phyloP scores from a whole-genome alignment of 495 filamentous ascomycete species.

The Lophium mytilinum region DNA sequence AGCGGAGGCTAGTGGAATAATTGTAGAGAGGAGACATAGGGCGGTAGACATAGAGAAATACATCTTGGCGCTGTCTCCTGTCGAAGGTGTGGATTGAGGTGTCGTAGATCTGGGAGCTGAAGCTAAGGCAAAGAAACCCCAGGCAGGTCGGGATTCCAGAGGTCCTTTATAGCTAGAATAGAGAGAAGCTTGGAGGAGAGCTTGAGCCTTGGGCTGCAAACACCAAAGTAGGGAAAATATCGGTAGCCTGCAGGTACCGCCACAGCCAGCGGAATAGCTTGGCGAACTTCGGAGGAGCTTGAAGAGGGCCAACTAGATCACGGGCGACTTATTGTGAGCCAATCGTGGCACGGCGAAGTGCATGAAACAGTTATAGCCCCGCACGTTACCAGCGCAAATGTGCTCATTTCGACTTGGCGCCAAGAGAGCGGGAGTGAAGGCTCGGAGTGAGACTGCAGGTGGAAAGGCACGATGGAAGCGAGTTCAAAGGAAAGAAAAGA shows the following conservation, averaged over 20 bases:
- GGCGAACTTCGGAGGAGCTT: not conserved
- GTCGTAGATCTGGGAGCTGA: not conserved
- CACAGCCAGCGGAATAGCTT: not conserved
- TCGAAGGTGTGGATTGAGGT: not conserved
- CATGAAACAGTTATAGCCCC: not conserved
- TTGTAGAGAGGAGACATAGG: conserved; percentile 31
- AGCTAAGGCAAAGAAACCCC: not conserved
- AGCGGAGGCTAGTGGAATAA: conserved; percentile 39
- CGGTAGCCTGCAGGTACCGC: not conserved
- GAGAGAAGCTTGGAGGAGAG: too few relatives aligned
- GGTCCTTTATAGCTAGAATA: not conserved
- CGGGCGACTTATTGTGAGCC: not conserved
- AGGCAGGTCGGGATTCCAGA: not conserved
- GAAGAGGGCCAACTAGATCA: not conserved
- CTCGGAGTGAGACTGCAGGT: not conserved
- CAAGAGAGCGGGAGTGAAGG: not conserved
- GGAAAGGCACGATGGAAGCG: not conserved
- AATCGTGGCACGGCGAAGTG: not conserved
- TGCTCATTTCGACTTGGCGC: conserved; percentile 12
- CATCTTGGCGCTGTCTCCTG: not conserved
- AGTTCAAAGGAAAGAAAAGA: too few relatives aligned
- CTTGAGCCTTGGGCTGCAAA: too few relatives aligned
- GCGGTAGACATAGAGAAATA: conserved; percentile 1
- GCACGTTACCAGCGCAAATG: conserved; percentile 8
- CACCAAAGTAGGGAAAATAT: not conserved